Evolutionary conservation across 192 early-diverging fungal genomes (phyloP), one percentile per base, ranked within the genome.

Genomic region (Coemansia sp.): DNA sequence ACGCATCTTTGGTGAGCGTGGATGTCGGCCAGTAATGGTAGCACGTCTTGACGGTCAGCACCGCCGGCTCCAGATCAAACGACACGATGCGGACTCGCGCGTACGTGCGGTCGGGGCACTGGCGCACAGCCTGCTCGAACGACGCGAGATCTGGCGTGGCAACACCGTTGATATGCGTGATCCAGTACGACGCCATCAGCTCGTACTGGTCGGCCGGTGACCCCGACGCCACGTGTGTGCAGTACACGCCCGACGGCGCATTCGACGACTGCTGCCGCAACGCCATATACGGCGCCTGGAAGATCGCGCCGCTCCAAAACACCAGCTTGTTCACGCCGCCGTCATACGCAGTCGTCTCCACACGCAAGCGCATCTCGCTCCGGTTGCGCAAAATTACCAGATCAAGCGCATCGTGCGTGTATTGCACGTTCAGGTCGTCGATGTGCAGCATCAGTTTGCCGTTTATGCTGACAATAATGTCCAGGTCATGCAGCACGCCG

Each of bases 291-390:
- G 90, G 87, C 36, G 76, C 82, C 64, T 93, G 89, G 52, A 93
- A 83, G 18, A 88, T 63, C 0, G 89, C 92, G 11, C 94, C 94
- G 24, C 89, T 87, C 94, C 94, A 97, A 15, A 86, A 78, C 34
- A 97, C 72, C 0, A 93, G 81, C 31, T 88, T 84, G 7, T 79
- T 81, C 4, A 86, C 90, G 21, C 83, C 86, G 47, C 80, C 78
- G 6, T 82, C 81, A 34, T 78, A 63, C 56, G 81, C 70, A 5
- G 82, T 83, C 1, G 90, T 91, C 15, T 87, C 86, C 1, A 95
- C 88, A 3, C 58, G 61, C 20, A 97, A 48, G 0, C 68, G 67
- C 26, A 89, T 24, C 57, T 89, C 92, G 50, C 84, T 49, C 67
- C 89, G 90, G 46, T 90, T 83, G 37, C 95, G 86, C 52, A 97